Percentiles rank a stretch among this genome's conserved stretches.
Conservation (phyloP, 2,329 filamentous ascomycete genomes). For the Dothistroma pini region DNA sequence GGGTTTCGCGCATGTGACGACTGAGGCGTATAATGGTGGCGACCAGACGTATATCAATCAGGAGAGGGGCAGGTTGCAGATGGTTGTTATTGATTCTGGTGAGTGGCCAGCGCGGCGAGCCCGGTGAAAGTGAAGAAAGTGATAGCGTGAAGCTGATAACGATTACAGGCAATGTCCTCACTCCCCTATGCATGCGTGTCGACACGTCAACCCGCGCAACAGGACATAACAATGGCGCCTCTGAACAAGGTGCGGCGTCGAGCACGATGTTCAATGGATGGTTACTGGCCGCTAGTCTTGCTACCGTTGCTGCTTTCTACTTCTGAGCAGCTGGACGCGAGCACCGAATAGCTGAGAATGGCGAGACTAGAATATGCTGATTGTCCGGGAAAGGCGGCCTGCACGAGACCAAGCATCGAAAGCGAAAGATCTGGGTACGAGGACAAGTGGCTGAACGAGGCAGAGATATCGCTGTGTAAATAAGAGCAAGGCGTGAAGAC, state of each 20-base stretch:
- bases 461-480: background rate
- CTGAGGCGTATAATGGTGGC: background rate
- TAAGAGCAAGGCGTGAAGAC: background rate
- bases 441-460: background rate
- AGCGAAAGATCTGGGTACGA: background rate
- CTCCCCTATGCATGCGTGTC: conserved; percentile 8
- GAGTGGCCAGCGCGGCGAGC: too few species aligned
- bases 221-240: background rate
- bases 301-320: background rate
- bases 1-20: conserved; percentile 3
- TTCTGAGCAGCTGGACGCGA: background rate
- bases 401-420: background rate
- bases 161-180: background rate
- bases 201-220: background rate
- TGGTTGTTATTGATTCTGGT: conserved; percentile 10
- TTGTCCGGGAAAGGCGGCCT: background rate
- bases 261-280: background rate
- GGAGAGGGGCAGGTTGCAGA: background rate
- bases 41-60: conserved; percentile 3
- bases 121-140: background rate
- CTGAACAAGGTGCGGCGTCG: background rate
- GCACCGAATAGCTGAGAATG: background rate
- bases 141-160: background rate
- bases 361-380: background rate
- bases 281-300: background rate